These are phyloP conservation scores for Lichenothelia convexa DNA, from an alignment of 495 filamentous ascomycete genomes.

Conservation along the genomic window DNA sequence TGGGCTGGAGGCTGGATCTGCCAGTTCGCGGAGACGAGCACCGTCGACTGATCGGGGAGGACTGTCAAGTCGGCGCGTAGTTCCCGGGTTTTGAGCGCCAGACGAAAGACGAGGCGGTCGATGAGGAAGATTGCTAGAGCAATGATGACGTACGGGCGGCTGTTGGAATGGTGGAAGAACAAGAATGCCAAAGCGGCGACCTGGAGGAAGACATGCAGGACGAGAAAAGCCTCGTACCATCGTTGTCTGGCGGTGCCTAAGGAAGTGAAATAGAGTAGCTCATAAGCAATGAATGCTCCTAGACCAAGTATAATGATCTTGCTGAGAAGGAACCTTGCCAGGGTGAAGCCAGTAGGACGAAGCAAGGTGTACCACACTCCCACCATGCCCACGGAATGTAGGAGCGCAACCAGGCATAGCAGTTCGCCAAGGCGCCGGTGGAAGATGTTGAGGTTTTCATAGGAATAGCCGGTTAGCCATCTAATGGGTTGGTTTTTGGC, in stretches of 20 bases:
- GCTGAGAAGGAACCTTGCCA: conserved; percentile 21
- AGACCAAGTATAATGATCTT: conserved; percentile 28
- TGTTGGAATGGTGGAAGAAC: conserved; percentile 31
- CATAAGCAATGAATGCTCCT: conserved; percentile 30
- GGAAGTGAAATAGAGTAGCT: conserved; percentile 32
- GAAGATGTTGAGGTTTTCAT: conserved; percentile 45
- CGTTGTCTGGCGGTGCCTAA: conserved; percentile 28
- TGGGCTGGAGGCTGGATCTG: conserved; percentile 4
- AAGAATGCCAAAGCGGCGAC: conserved; percentile 31
- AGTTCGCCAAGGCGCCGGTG: conserved; percentile 35
- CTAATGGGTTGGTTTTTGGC: conserved; percentile 46
- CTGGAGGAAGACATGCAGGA: conserved; percentile 36
- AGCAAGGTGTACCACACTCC: conserved; percentile 28
- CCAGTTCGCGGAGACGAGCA: conserved; percentile 25
- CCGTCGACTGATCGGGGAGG: conserved; percentile 31
- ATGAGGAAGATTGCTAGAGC: conserved; percentile 35
- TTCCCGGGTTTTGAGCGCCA: conserved; percentile 26
- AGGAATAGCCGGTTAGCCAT: conserved; percentile 39
- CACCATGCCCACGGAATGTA: conserved; percentile 30
- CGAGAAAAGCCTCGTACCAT: conserved; percentile 42
- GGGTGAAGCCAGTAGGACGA: conserved; percentile 21
- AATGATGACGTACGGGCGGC: conserved; percentile 23
- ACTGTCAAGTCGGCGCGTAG: conserved; percentile 28
- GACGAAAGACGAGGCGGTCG: conserved; percentile 38
- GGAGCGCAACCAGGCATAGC: conserved; percentile 25